These are phyloP conservation scores for Fonsecaea multimorphosa DNA, from an alignment of 2,329 filamentous ascomycete species.

Conservation along the genomic window DNA sequence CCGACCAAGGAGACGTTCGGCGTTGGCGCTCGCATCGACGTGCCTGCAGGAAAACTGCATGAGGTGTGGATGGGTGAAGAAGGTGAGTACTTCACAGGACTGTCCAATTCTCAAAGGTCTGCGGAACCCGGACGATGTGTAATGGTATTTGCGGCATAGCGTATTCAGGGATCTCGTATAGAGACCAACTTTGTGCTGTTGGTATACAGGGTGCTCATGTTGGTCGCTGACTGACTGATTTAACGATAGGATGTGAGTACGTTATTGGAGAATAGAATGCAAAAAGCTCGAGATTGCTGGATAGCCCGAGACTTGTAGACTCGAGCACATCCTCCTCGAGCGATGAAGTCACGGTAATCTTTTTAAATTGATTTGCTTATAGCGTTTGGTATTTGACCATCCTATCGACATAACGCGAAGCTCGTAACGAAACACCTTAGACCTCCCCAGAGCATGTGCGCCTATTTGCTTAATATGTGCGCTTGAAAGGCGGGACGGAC, in stretches of 20 bases:
- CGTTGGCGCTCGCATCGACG: constrained; percentile 61
- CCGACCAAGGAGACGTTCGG: constrained; percentile 62
- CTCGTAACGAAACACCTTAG: constrained; percentile 6
- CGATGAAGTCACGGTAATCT: constrained; percentile 4
- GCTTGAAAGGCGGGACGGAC: constrained; percentile 93
- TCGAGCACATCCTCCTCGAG: neutral
- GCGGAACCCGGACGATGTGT: too few species aligned
- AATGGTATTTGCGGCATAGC: too few species aligned
- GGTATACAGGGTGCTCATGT: neutral
- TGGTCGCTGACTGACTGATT: neutral
- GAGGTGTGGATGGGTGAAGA: constrained; percentile 67
- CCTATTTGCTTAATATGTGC: constrained; percentile 53
- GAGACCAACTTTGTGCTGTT: neutral
- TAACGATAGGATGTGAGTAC: constrained; percentile 60
- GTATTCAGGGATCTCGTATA: too few species aligned
- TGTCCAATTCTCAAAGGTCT: too few species aligned
- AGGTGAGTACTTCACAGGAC: constrained; percentile 21
- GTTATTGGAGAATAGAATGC: constrained; percentile 59
- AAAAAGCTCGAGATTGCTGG: neutral
- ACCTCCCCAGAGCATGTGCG: neutral
- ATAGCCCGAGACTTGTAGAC: neutral
- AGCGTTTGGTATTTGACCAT: neutral
- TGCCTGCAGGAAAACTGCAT: constrained; percentile 61
- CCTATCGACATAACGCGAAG: neutral
- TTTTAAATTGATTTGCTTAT: constrained; percentile 20